A percentile compares a stretch with the other conserved stretches of the same genome.
These are phyloP conservation scores for Dothideomycetes sp. DNA, from an alignment of 2,329 filamentous ascomycete genomes.

Conservation along the genomic window DNA sequence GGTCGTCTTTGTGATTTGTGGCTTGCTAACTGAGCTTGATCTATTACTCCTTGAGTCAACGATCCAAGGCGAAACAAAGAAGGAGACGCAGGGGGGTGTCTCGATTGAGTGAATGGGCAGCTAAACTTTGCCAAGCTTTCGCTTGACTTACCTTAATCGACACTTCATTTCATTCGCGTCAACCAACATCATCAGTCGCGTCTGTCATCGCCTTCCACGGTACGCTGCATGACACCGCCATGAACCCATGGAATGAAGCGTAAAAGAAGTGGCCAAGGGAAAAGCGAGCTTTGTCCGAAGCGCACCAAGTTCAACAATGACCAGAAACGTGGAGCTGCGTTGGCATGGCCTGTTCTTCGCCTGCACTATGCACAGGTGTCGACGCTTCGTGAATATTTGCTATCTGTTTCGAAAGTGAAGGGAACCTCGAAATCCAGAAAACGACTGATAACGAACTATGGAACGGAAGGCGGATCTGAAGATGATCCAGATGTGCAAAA, in stretches of 20 bases:
- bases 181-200: too few species aligned
- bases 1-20: too few species aligned
- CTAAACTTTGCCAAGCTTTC: too few species aligned
- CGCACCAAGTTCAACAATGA: background rate
- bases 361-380: constrained; percentile 56
- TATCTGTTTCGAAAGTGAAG: constrained; percentile 56
- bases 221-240: background rate
- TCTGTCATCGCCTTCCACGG: too few species aligned
- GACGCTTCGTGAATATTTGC: constrained; percentile 60
- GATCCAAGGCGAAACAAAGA: too few species aligned
- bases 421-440: constrained; percentile 47
- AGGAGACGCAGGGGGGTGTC: too few species aligned
- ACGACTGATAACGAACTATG: constrained; percentile 38
- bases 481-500: constrained; percentile 31
- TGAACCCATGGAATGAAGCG: constrained; percentile 2
- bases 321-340: background rate
- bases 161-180: too few species aligned
- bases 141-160: too few species aligned
- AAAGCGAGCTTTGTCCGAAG: background rate
- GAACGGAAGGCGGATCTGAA: constrained; percentile 34
- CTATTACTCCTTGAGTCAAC: too few species aligned
- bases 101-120: too few species aligned
- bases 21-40: too few species aligned
- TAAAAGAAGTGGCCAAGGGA: background rate
- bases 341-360: constrained; percentile 31